These are phyloP conservation scores for Rhododendron simsii DNA, from an alignment of 148 eudicot species.

Conservation along the genomic window DNA sequence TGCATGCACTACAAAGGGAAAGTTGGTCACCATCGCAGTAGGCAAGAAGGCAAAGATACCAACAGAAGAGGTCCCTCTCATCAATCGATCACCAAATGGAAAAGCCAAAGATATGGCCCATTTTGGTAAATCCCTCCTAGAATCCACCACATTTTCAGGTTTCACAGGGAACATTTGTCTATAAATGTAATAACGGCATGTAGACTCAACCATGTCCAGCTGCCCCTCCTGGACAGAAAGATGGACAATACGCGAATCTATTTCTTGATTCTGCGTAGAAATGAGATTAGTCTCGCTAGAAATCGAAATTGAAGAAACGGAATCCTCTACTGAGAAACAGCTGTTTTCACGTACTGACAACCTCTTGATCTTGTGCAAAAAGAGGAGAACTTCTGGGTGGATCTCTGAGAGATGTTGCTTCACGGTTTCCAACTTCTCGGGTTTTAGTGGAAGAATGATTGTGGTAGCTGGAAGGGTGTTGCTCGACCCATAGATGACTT, in stretches of 20 bases:
- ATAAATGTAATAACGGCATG: slow-evolving; percentile 37
- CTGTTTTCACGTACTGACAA: no score
- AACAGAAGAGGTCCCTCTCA: slow-evolving; percentile 30
- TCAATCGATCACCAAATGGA: slow-evolving; percentile 36
- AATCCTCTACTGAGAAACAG: slow-evolving; percentile 18
- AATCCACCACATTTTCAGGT: slow-evolving; percentile 19
- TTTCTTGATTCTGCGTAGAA: slow-evolving; percentile 16
- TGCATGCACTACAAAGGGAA: no score
- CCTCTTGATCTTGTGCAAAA: no score
- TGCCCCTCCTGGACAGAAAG: slow-evolving; percentile 24
- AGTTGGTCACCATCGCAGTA: slow-evolving; percentile 28
- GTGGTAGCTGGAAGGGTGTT: slow-evolving; percentile 24
- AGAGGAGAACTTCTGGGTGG: no score
- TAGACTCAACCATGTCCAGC: slow-evolving; percentile 18
- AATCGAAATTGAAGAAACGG: slow-evolving; percentile 30
- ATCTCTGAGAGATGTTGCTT: no score
- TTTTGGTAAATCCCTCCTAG: slow-evolving; percentile 30
- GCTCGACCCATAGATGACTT: slow-evolving; percentile 20
- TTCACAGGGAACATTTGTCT: slow-evolving; percentile 39
- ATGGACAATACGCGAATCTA: slow-evolving; percentile 28
- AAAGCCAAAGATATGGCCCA: slow-evolving; percentile 44
- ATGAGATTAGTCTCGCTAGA: slow-evolving; percentile 32
- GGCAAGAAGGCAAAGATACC: slow-evolving; percentile 48
- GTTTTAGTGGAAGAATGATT: slow-evolving; percentile 43
- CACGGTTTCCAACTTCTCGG: slow-evolving; percentile 23